Evolutionary conservation across 1,139 yeast species (phyloP).

Genomic region (Zygosaccharomyces pseudobailii): DNA sequence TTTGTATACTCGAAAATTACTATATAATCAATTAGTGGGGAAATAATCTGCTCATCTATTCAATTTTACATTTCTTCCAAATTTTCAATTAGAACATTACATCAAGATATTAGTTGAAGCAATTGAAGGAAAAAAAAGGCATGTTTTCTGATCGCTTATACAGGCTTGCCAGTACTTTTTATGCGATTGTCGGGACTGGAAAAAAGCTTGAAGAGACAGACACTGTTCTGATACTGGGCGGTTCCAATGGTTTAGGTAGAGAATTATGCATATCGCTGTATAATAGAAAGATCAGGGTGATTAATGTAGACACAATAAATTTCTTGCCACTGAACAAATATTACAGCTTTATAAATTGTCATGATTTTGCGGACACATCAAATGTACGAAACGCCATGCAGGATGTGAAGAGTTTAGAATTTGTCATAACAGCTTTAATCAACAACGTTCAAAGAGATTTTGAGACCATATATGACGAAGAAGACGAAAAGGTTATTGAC

Average conservation of each 20-base stretch:
- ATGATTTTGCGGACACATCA: slow-evolving; percentile 9
- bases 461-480: slow-evolving; percentile 4
- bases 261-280: slow-evolving; percentile 8
- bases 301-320: slow-evolving; percentile 9
- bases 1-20: too few relatives aligned
- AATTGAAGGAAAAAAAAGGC: background rate
- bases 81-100: too few relatives aligned
- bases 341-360: slow-evolving; percentile 17
- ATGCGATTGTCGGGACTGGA: slow-evolving; percentile 13
- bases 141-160: slow-evolving; percentile 10
- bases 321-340: slow-evolving; percentile 1
- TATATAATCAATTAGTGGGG: too few relatives aligned
- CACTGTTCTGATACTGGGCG: slow-evolving; percentile 18
- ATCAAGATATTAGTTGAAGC: background rate
- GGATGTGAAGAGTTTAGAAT: slow-evolving; percentile 3
- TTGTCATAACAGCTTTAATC: slow-evolving; percentile 16
- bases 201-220: slow-evolving; percentile 7
- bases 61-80: too few relatives aligned
- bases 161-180: slow-evolving; percentile 5
- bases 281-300: slow-evolving; percentile 2
- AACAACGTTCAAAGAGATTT: slow-evolving; percentile 23
- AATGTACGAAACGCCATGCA: slow-evolving; percentile 12
- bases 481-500: background rate
- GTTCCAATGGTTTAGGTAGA: slow-evolving; percentile 15
- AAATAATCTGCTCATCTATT: too few relatives aligned